Base-by-base conservation (phyloP, 352 stramenopile species). In the Globisporangium spiculum region DNA sequence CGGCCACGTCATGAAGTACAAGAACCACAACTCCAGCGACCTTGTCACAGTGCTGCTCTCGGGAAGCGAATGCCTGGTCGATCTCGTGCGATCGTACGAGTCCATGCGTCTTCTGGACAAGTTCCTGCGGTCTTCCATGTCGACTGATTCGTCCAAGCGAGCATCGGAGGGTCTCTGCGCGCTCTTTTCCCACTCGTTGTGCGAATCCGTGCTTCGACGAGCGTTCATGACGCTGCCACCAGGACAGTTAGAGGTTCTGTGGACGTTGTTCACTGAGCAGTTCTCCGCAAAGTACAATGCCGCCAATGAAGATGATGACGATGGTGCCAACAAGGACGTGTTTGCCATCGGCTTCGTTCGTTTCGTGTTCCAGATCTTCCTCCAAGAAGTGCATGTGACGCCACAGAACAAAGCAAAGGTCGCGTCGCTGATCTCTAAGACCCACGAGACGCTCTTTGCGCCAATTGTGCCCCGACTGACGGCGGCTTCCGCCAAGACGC, bases 81-180 rank as follows among this genome's bases (percentile, higher is more conserved):
- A 87, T 34, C 67, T 96, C 20, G 68, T 96, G 63, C 77, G 71
- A 24, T 88, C 89, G 5, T 94, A 92, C 73, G 83, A 93, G 63
- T 94, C 87, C 0, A 95, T 96, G 89, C 86, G 89, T 73, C 75
- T 93, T 16, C 56, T 96, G 18, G 84, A 95, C 63, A 66, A 70
- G 27, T 86, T 94, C 41, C 64, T 94, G 18, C 67, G 67, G 14
- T 63, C 80, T 27, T 57, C 27, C 36, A 48, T 87, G 77, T 71
- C 54, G 66, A 73, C 69, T n/a, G 58, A 62, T 3, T 18, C 76
- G 12, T 54, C 74, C 3, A 65, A 63, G 44, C 24, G 26, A 14
- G 48, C 60, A 3, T 70, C 72, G 3, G 60, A 76, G 36, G 84
- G 81, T 2, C 63, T 96, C 8, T 86, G 87, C 53, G 63, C 65